Conservation (phyloP, 495 filamentous ascomycete species). For the Penicillium silybi region DNA sequence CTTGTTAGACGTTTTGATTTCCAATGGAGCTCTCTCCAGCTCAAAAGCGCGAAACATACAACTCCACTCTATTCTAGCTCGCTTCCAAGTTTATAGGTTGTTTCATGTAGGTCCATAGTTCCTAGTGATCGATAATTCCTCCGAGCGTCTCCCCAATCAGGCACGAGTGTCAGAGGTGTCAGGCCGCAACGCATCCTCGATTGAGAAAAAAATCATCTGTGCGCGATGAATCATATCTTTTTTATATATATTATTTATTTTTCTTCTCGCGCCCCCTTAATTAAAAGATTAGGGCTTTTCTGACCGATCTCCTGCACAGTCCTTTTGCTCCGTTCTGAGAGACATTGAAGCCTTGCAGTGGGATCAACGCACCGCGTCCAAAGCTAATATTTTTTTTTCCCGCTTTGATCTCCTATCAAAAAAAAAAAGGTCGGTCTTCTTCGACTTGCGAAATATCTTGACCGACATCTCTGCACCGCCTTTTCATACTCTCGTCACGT, state of each 20-base stretch:
- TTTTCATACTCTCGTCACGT: conserved; percentile 16
- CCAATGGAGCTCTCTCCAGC: background rate
- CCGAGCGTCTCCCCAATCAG: conserved; percentile 22
- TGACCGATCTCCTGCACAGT: conserved; percentile 26
- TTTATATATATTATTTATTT: background rate
- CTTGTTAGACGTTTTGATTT: conserved; percentile 6
- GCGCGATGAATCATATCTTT: conserved; percentile 28
- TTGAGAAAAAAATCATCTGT: conserved; percentile 14
- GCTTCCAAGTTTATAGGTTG: background rate
- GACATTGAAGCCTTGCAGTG: conserved; percentile 28
- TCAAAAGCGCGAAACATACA: background rate
- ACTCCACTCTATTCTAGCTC: conserved; percentile 6
- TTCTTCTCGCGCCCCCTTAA: conserved; percentile 4
- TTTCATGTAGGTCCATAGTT: background rate
- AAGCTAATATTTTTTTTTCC: conserved; percentile 10
- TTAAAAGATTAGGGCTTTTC: conserved; percentile 1
- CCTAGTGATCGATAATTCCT: background rate
- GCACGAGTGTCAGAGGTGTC: conserved; percentile 18
- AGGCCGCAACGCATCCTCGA: conserved; percentile 31
- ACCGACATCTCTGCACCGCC: conserved; percentile 24
- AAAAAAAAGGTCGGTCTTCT: background rate
- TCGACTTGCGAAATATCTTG: conserved; percentile 7
- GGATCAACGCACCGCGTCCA: conserved; percentile 16
- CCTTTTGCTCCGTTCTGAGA: conserved; percentile 23
- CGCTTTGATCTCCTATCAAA: conserved; percentile 1